A percentile compares a stretch with the other conserved stretches of the same genome.
These are phyloP conservation scores for Xeromyces bisporus DNA, from an alignment of 495 filamentous ascomycete species.

Conservation along the genomic window DNA sequence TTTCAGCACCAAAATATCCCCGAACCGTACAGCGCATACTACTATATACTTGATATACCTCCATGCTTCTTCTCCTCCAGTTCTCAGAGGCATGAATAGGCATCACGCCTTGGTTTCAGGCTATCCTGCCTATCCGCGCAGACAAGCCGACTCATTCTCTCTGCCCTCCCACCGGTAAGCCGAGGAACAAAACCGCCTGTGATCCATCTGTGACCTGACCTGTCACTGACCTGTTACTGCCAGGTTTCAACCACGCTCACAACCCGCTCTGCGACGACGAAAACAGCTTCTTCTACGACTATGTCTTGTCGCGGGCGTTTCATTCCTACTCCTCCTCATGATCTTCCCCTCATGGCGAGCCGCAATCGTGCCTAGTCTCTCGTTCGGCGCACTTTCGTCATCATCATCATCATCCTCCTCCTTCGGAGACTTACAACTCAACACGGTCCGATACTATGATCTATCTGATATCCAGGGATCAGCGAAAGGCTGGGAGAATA, in stretches of 20 bases:
- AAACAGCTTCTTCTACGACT: constrained; percentile 57
- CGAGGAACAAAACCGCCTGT: constrained; percentile 3
- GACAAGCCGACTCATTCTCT: constrained; percentile 48
- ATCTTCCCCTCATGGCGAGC: constrained; percentile 53
- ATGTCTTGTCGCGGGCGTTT: constrained; percentile 28
- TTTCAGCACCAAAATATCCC: no score
- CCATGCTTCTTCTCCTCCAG: no score
- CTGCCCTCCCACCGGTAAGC: constrained; percentile 78
- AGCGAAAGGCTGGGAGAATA: constrained; percentile 80
- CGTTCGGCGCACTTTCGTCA: constrained; percentile 56
- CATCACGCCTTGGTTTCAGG: constrained; percentile 62
- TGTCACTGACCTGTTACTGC: background rate
- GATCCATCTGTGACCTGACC: constrained; percentile 1
- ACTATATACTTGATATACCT: no score
- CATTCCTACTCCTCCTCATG: constrained; percentile 49
- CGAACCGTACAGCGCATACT: no score
- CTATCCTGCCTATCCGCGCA: constrained; percentile 45
- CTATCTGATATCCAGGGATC: constrained; percentile 78
- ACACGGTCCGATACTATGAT: constrained; percentile 95
- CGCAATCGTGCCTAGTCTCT: constrained; percentile 40
- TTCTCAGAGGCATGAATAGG: constrained; percentile 39
- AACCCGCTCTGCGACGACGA: constrained; percentile 56
- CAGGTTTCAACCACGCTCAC: constrained; percentile 80
- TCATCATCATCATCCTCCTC: no score
- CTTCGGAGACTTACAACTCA: constrained; percentile 57